Percentiles rank a stretch among this genome's conserved stretches.
Evolutionary conservation across 129 eudicot species (phyloP).

Genomic region (Escallonia rubra): DNA sequence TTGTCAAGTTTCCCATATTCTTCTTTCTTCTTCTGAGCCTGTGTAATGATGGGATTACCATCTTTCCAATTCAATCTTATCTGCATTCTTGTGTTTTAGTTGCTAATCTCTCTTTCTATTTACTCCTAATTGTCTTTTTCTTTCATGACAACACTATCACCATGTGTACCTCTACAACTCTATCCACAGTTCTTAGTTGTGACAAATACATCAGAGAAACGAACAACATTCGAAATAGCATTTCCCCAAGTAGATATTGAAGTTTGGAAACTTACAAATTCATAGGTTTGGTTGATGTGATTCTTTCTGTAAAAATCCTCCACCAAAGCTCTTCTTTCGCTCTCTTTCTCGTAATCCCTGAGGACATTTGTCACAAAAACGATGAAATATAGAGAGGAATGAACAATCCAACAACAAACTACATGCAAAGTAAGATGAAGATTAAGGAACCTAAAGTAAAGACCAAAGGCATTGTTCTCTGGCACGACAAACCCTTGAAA

Average conservation of each 20-base stretch:
- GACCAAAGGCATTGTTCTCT: constrained; percentile 30
- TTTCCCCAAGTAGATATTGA: not conserved
- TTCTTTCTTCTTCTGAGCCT: constrained; percentile 41
- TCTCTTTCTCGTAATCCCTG: constrained; percentile 37
- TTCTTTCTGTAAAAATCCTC: constrained; percentile 29
- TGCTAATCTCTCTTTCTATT: too few species aligned
- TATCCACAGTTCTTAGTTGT: too few species aligned
- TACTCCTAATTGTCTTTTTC: too few species aligned
- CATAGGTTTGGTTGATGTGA: constrained; percentile 32
- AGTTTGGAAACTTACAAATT: constrained; percentile 21
- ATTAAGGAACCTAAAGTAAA: constrained; percentile 21
- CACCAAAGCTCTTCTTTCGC: constrained; percentile 23
- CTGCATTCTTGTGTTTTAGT: too few species aligned
- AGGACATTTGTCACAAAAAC: too few species aligned
- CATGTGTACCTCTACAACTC: too few species aligned
- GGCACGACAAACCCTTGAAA: constrained; percentile 16
- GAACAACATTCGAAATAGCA: not conserved
- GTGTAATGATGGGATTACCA: not conserved
- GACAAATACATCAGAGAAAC: too few species aligned
- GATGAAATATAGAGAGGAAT: not conserved
- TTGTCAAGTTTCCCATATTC: constrained; percentile 30
- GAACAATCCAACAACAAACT: not conserved
- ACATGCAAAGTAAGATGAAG: not conserved
- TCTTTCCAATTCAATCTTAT: not conserved
- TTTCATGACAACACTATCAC: too few species aligned